Evolutionary conservation across 371 early-diverging fungal species (phyloP), one percentile per base, ranked within the genome.

Genomic region (Rhizopus arrhizus): DNA sequence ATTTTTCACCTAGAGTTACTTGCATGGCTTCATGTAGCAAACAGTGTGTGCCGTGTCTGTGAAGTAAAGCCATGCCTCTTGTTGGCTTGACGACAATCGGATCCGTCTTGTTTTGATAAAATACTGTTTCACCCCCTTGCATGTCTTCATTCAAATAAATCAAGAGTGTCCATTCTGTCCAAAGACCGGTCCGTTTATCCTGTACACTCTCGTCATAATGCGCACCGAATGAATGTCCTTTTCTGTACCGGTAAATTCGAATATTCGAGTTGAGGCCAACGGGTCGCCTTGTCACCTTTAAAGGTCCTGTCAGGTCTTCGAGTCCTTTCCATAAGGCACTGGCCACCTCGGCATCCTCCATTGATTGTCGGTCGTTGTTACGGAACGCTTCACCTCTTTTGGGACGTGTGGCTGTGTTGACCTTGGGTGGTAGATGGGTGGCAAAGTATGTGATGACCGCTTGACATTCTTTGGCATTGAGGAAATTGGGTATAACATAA

Each of bases 171-270:
- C 88, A 91, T 42, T 88, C 89, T 13, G 62, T 69, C 74, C 77
- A 74, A 3, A 70, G 51, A 0, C 69, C 69, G 9, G 68, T 70
- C 5, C 40, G 29, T 29, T 58, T 57, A 36, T 86, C 85, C 47
- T 77, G 72, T 10, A 89, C 85, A 12, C 84, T 78, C 42, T 91
- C 91, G 66, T 91, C 92, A 53, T 91, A 91, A 68, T 91, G 92
- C 2, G 80, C 78, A 9, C 85, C 91, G 63, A 91, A 91, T 4
- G 82, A 75, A 64, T 91, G 85, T 0, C 88, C 88, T 5, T 77
- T 70, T 15, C 76, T 73, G 64, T 91, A 91, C 8, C 89, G 79
- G 67, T 91, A 91, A 32, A 91, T 74, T 3, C 91, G 83, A 43
- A 91, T 86, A 70, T 89, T 89, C 10, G 79, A 75, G 53, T 88